Evolutionary conservation across 768 basidiomycete genomes (phyloP).

Genomic region (Auricularia sp.): DNA sequence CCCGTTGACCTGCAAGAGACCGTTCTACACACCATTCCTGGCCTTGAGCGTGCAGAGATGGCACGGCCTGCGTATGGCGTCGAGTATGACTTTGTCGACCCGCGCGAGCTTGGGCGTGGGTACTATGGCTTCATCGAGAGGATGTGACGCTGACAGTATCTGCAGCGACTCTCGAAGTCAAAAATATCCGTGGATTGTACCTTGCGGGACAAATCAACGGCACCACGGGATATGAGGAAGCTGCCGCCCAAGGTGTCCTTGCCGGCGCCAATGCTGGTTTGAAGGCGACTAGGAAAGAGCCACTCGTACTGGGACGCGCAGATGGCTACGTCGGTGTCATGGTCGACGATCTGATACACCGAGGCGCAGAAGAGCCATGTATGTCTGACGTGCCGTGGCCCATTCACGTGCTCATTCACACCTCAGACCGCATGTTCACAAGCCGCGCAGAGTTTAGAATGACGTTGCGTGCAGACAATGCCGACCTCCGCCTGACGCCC

Average conservation of each 20-base stretch:
- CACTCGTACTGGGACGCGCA: constrained; percentile 64
- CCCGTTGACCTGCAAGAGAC: constrained; percentile 76
- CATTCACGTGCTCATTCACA: not conserved
- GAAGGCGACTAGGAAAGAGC: constrained; percentile 41
- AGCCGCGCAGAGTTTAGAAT: constrained; percentile 85
- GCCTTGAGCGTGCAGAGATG: constrained; percentile 77
- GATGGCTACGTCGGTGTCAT: constrained; percentile 84
- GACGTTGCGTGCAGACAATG: constrained; percentile 81
- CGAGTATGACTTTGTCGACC: constrained; percentile 86
- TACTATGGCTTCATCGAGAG: constrained; percentile 6
- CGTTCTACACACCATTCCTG: constrained; percentile 77
- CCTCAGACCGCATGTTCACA: constrained; percentile 84
- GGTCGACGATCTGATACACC: constrained; percentile 83
- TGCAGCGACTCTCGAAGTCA: constrained; percentile 74
- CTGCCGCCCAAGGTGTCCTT: constrained; percentile 80
- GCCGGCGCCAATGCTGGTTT: constrained; percentile 86
- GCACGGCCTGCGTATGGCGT: constrained; percentile 83
- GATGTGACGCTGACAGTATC: not conserved
- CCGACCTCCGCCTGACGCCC: constrained; percentile 70
- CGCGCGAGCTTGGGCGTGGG: constrained; percentile 66
- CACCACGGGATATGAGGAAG: constrained; percentile 92
- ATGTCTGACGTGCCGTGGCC: constrained; percentile 16
- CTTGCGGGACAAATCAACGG: constrained; percentile 89
- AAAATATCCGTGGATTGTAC: constrained; percentile 76
- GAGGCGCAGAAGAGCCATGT: constrained; percentile 90